These are phyloP conservation scores for Erodium trifolium DNA, from an alignment of 441 rosid genomes.

Conservation along the genomic window DNA sequence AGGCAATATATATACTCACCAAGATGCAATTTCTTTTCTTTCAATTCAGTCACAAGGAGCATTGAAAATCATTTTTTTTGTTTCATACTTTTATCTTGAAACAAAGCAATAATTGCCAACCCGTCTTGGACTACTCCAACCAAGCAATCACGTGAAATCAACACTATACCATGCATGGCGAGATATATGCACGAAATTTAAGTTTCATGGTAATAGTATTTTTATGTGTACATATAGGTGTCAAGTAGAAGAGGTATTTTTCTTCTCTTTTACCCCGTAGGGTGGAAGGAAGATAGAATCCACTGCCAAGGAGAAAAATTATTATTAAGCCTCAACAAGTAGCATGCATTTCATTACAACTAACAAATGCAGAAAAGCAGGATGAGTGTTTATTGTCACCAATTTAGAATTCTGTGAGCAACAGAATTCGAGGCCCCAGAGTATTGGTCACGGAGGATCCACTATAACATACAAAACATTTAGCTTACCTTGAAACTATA, in stretches of 20 bases:
- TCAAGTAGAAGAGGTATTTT: neutral
- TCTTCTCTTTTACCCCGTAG: neutral
- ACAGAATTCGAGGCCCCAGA: neutral
- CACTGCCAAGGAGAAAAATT: neutral
- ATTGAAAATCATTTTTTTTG: neutral
- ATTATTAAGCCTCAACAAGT: neutral
- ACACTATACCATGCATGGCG: too few species aligned
- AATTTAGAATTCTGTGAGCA: neutral
- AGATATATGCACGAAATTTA: too few species aligned
- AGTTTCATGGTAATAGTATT: too few species aligned
- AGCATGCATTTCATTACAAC: neutral
- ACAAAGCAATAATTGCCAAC: too few species aligned
- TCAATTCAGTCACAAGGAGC: neutral
- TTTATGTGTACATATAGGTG: too few species aligned
- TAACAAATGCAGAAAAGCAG: neutral
- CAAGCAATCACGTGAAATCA: too few species aligned
- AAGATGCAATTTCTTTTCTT: neutral
- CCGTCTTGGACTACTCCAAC: too few species aligned
- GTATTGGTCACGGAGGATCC: neutral
- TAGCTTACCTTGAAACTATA: conserved; percentile 76
- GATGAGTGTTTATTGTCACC: neutral
- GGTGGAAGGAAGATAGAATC: neutral
- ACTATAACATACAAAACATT: conserved; percentile 4
- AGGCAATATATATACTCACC: neutral
- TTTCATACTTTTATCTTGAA: too few species aligned